Base-by-base conservation (phyloP, 2,329 filamentous ascomycete species). In the Neofusicoccum umdonicola region DNA sequence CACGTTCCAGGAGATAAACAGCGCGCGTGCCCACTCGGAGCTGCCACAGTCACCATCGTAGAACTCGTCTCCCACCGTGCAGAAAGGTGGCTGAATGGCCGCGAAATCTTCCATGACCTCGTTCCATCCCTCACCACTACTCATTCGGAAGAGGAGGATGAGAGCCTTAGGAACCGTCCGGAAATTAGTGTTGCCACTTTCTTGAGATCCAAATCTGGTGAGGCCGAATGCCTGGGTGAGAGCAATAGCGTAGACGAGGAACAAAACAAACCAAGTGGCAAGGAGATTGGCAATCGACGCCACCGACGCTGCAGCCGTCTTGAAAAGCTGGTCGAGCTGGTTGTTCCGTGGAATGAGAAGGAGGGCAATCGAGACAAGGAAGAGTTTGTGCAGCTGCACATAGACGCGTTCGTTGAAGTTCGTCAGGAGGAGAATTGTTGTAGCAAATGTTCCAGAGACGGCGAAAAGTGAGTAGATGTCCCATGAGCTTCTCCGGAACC, bases 1-100 rank as follows among this genome's bases (percentile, higher is more conserved):
- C 72, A 99, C 94, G 81, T 99, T 99, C 95, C 95, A 99, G 4
- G 90, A 87, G 65, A 98, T 93, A 81, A 99, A 99, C 9, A 99
- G 83, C 39, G 88, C 87, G 60, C 93, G 85, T 7, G 95, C 93
- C 93, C 95, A 99, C 44, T 88, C 85, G 58, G 88, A 86, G 79
- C 94, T 97, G 65, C 95, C 95, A 73, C 95, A 99, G 78, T 99
- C 96, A 71, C 92, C 95, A 47, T 91, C 81, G 72, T 93, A 94
- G 77, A 97, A 97, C 44, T 84, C 84, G 0, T 80, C 73, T 41
- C 84, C 84, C 19, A 88, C 83, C 1, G 93, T 92, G 78, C 95
- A 99, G 60, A 91, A 85, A 0, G 94, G 94, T 3, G 90, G 88
- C 67, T 86, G 84, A 69, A 97, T 90, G 52, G 82, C 85, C 11